Base-by-base conservation (phyloP, 2,329 filamentous ascomycete genomes). In the Venturia pyrina region DNA sequence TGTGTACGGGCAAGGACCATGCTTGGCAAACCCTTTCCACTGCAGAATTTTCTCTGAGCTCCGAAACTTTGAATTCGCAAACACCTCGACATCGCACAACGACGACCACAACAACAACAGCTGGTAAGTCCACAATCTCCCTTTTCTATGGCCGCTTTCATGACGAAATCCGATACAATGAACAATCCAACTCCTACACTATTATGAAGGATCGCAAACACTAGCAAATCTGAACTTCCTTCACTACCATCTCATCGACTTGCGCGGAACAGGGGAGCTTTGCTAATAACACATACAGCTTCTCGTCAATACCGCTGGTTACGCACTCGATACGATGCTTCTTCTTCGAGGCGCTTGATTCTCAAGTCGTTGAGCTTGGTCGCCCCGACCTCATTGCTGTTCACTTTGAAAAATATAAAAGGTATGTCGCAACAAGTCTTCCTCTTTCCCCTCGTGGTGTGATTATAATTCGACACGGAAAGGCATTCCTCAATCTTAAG, bases 401-500 rank as follows among this genome's bases (percentile, higher is more conserved):
- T 24, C 37, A 57, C 2, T 63, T 32, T 5, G 15, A 6, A 40
- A 40, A 46, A 24, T 67, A n/a, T 28, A 5, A 79, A 81, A 83
- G 81, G 81, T 83, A 78, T 66, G 64, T 60, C 65, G 53, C 63
- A 63, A 59, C 59, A 56, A 67, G 56, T 65, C 50, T 63, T 65
- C 63, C 56, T 66, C 67, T 66, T 66, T 68, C 67, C 69, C 44
- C 69, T 67, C 68, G 73, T 78, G 78, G 74, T 75, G 78, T 87
- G 84, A 86, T 86, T 84, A 86, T 81, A 75, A 76, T 76, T 79
- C 77, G 84, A 86, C 84, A 85, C 75, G 82, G 81, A 82, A 80
- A 83, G 85, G 84, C 84, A 87, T 87, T 87, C 84, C 84, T 87
- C 84, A 82, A 83, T 79, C 84, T 81, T 83, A 86, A 87, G 77